Base-by-base conservation (phyloP, 2,329 filamentous ascomycete genomes). In the Fusarium veterinarium region DNA sequence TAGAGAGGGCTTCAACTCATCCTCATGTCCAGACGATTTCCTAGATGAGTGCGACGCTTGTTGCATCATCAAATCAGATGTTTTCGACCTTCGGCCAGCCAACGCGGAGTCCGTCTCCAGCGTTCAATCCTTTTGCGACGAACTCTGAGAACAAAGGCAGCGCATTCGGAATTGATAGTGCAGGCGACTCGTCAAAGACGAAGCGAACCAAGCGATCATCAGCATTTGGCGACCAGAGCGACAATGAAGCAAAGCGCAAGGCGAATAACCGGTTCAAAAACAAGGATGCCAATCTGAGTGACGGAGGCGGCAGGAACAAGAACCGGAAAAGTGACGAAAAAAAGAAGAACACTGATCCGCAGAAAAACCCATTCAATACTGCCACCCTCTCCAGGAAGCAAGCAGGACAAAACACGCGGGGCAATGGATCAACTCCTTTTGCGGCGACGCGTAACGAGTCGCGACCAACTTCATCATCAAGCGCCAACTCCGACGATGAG, bases 11-110 rank as follows among this genome's bases (percentile, higher is more conserved):
- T 73, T 48, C 38, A 59, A 70, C 45, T 69, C 37, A 71, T 69
- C 71, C 75, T 70, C 76, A 83, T 83, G 81, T 76, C 72, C 76
- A 77, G 77, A 77, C 77, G 69, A 77, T 67, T 71, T 61, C 68
- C 64, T 74, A 75, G 80, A 78, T 83, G 81, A 80, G 76, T 80
- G 82, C 81, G 80, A 83, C 81, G 74, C 70, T 69, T 67, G 81
- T 82, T 82, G 82, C 82, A 81, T 81, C 81, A 80, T 82, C 81
- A 75, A 79, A 72, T 76, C 77, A 79, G 76, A 83, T 83, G 82
- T 80, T 81, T 78, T 80, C 81, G 65, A 72, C 80, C 60, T 79
- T 82, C 66, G 77, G 79, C 72, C 79, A 80, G 74, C 76, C 80
- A 75, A 79, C 80, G 79, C 75, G 78, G 72, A 78, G 76, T 73